phyloP scores from a whole-genome alignment of 2,329 filamentous ascomycete species.

The Aureobasidium sp. region DNA sequence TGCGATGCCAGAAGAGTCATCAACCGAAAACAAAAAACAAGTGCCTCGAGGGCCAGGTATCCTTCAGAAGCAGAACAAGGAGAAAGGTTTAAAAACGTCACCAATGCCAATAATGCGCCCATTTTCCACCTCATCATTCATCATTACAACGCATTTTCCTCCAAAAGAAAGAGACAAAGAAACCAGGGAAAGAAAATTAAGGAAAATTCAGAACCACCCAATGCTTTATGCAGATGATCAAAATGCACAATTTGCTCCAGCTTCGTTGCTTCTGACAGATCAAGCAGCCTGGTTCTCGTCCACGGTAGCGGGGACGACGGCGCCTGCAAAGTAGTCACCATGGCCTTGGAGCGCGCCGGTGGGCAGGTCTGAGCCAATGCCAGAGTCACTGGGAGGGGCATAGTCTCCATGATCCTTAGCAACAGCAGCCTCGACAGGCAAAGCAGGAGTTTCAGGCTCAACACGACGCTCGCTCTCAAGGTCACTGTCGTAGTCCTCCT shows the following conservation, averaged over 20 bases:
- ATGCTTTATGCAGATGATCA: background rate
- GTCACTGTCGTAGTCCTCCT: conserved; percentile 17
- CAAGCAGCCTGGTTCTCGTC: background rate
- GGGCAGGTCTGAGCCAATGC: conserved; percentile 30
- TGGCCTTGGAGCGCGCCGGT: conserved; percentile 19
- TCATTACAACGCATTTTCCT: background rate
- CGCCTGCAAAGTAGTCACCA: conserved; percentile 9
- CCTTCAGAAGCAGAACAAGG: background rate
- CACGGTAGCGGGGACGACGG: background rate
- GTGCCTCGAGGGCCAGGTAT: background rate
- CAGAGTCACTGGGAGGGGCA: conserved; percentile 30
- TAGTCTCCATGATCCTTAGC: conserved; percentile 17
- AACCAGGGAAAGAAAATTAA: background rate
- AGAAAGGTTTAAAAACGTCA: background rate
- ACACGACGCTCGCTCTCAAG: conserved; percentile 10
- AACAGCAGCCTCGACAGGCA: conserved; percentile 11
- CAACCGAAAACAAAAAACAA: background rate
- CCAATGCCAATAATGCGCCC: background rate
- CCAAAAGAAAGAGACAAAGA: background rate
- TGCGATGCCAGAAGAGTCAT: background rate
- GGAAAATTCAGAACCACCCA: background rate
- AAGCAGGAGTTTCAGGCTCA: conserved; percentile 9
- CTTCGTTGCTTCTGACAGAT: background rate
- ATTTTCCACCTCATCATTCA: conserved; percentile 1
- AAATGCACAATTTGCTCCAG: background rate